These are phyloP conservation scores for Cordyceps militaris DNA, from an alignment of 2,329 filamentous ascomycete species.

Conservation along the genomic window DNA sequence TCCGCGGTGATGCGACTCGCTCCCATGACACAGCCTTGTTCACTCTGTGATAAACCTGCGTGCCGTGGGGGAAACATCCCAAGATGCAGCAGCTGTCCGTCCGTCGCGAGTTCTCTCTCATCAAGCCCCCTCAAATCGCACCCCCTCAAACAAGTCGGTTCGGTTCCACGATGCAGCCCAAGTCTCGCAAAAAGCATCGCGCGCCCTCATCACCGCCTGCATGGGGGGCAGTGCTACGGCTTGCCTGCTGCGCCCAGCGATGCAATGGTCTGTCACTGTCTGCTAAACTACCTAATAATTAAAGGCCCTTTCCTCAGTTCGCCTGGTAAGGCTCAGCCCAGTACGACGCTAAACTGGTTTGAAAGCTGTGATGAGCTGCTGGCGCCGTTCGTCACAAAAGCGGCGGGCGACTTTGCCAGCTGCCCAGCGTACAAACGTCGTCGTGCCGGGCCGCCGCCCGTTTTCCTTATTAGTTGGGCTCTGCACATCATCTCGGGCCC, in stretches of 20 bases:
- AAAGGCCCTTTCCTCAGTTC: background rate
- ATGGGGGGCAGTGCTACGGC: slow-evolving; percentile 2
- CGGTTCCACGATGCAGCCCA: background rate
- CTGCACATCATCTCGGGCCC: slow-evolving; percentile 6
- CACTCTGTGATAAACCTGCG: too few species aligned
- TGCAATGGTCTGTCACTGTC: background rate
- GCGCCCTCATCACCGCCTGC: background rate
- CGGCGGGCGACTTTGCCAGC: slow-evolving; percentile 7
- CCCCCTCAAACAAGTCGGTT: too few species aligned
- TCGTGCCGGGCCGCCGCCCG: slow-evolving; percentile 5
- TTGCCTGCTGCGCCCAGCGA: background rate
- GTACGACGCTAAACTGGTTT: background rate
- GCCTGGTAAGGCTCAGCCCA: slow-evolving; percentile 7
- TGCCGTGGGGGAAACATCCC: too few species aligned
- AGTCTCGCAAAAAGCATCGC: background rate
- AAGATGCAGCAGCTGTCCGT: too few species aligned
- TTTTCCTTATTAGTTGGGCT: slow-evolving; percentile 11
- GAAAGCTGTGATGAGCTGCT: background rate
- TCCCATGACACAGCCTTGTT: background rate
- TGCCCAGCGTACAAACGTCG: background rate
- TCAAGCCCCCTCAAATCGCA: too few species aligned
- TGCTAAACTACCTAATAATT: too few species aligned
- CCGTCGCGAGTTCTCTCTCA: too few species aligned
- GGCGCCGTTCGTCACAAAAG: background rate
- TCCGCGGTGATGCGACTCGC: background rate